These are phyloP conservation scores for Colletotrichum orchidophilum DNA, from an alignment of 2,329 filamentous ascomycete species.

Conservation along the genomic window DNA sequence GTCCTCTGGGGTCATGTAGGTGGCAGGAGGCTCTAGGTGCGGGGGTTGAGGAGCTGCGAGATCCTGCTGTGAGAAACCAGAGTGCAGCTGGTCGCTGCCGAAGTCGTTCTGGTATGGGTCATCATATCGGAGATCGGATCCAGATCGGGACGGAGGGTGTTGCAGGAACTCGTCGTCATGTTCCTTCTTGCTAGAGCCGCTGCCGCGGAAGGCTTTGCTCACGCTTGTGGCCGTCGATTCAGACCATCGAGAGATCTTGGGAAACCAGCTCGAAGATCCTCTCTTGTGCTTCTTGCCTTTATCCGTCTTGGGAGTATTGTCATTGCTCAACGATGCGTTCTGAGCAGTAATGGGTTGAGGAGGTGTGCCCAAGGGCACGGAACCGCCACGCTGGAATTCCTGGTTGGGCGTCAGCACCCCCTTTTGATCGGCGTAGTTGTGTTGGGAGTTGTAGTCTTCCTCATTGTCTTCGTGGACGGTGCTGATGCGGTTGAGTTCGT, in stretches of 20 bases:
- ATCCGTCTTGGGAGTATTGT: slow-evolving; percentile 80
- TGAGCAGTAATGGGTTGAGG: slow-evolving; percentile 57
- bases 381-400: slow-evolving; percentile 57
- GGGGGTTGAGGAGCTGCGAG: slow-evolving; percentile 41
- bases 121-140: slow-evolving; percentile 78
- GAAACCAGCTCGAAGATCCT: slow-evolving; percentile 80
- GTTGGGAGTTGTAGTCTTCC: slow-evolving; percentile 70
- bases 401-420: slow-evolving; percentile 67
- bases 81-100: slow-evolving; percentile 68
- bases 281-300: slow-evolving; percentile 89
- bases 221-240: slow-evolving; percentile 93
- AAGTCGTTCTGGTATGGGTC: slow-evolving; percentile 65
- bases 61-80: slow-evolving; percentile 64
- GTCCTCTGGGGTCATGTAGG: slow-evolving; percentile 69
- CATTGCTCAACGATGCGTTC: slow-evolving; percentile 70
- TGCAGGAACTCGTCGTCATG: slow-evolving; percentile 69
- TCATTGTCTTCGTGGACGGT: slow-evolving; percentile 88
- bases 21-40: slow-evolving; percentile 53
- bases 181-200: slow-evolving; percentile 64
- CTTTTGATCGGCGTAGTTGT: slow-evolving; percentile 47
- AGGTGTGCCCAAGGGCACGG: slow-evolving; percentile 66
- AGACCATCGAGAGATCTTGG: slow-evolving; percentile 97
- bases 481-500: slow-evolving; percentile 77
- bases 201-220: slow-evolving; percentile 79
- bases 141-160: slow-evolving; percentile 76